phyloP scores from a whole-genome alignment of 2,329 filamentous ascomycete species.

The Ambrosiella xylebori region DNA sequence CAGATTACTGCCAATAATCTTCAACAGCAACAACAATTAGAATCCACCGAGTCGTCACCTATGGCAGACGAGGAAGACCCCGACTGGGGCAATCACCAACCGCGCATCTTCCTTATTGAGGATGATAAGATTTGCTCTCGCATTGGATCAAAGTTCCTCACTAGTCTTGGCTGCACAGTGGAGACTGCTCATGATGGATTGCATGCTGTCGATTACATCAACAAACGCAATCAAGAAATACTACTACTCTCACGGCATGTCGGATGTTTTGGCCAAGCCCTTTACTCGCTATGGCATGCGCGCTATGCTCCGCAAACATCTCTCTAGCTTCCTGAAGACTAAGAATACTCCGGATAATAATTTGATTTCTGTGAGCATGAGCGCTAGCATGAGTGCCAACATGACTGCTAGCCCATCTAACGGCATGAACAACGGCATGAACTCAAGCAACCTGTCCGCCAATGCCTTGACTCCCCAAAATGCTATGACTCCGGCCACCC shows the following conservation, averaged over 20 bases:
- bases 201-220: constrained; percentile 78
- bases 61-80: constrained; percentile 16
- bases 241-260: constrained; percentile 99
- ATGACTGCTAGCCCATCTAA: neutral
- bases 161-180: constrained; percentile 48
- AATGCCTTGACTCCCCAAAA: neutral
- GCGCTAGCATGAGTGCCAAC: neutral
- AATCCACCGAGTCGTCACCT: neutral
- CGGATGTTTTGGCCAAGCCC: constrained; percentile 89
- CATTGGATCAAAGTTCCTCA: constrained; percentile 50
- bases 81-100: constrained; percentile 43
- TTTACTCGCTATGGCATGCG: constrained; percentile 82
- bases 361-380: neutral
- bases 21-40: neutral
- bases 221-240: constrained; percentile 41
- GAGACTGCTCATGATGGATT: constrained; percentile 66
- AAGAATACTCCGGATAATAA: neutral
- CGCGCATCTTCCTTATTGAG: constrained; percentile 79
- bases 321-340: constrained; percentile 23
- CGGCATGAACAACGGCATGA: neutral
- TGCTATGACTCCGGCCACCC: neutral
- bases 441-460: no score
- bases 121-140: constrained; percentile 52
- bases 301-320: constrained; percentile 72
- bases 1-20: neutral